A percentile compares a stretch with the other conserved stretches of the same genome.
phyloP scores from a whole-genome alignment of 441 rosid genomes.

The Hura crepitans region DNA sequence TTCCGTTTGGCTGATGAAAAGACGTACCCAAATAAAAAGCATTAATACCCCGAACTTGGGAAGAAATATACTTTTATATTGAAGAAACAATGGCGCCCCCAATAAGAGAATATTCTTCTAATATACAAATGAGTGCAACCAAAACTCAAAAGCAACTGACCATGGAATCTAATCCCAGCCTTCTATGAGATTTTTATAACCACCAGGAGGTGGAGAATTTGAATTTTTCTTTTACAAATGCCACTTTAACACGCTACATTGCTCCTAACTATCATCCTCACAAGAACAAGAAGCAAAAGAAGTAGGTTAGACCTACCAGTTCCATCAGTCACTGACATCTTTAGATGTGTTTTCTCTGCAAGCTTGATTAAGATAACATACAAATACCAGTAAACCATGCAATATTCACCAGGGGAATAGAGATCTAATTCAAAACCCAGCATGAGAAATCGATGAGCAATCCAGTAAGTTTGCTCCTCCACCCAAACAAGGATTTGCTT shows the following conservation, averaged over 20 bases:
- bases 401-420: conserved; percentile 77
- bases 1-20: conserved; percentile 58
- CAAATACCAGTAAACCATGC: conserved; percentile 96
- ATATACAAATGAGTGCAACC: neutral
- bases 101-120: conserved; percentile 5
- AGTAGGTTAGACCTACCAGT: conserved; percentile 35
- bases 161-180: neutral
- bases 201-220: neutral
- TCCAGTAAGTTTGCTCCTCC: conserved; percentile 95
- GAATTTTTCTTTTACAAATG: neutral
- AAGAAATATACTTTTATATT: neutral
- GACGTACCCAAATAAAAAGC: conserved; percentile 15
- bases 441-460: conserved; percentile 75
- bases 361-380: conserved; percentile 68
- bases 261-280: neutral
- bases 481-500: conserved; percentile 74
- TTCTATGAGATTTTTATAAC: neutral
- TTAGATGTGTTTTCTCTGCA: conserved; percentile 72
- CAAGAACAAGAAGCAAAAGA: conserved; percentile 11
- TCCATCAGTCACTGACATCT: conserved; percentile 40
- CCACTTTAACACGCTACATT: neutral
- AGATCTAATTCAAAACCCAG: conserved; percentile 96
- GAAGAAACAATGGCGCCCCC: conserved; percentile 3
- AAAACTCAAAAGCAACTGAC: conserved; percentile 4
- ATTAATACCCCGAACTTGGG: conserved; percentile 4